A percentile compares a stretch with the other conserved stretches of the same genome.
Conservation (phyloP, 2,329 filamentous ascomycete species). For the Curvularia sp. region DNA sequence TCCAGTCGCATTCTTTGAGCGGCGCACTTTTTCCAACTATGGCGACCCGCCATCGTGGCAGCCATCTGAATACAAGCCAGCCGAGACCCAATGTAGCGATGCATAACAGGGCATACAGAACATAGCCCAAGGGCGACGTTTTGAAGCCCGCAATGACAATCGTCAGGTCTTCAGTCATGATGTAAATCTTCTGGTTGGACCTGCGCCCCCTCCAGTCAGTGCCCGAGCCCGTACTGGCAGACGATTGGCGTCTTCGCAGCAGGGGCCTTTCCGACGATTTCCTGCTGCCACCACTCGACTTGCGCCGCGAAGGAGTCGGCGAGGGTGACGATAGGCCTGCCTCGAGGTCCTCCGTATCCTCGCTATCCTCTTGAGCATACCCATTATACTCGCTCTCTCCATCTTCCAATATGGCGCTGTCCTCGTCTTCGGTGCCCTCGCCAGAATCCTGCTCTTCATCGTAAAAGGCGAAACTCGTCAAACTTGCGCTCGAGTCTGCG, state of each 20-base stretch:
- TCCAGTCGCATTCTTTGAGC: slow-evolving; percentile 82
- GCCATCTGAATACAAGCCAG: slow-evolving; percentile 86
- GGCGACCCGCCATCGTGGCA: slow-evolving; percentile 84
- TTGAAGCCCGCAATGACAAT: slow-evolving; percentile 92
- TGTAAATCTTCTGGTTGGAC: slow-evolving; percentile 88
- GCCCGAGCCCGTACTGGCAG: slow-evolving; percentile 70
- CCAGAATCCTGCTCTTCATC: slow-evolving; percentile 69
- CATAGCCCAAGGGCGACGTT: slow-evolving; percentile 74
- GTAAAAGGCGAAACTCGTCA: slow-evolving; percentile 70
- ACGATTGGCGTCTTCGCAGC: slow-evolving; percentile 75
- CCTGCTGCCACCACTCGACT: slow-evolving; percentile 68
- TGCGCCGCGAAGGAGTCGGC: slow-evolving; percentile 55
- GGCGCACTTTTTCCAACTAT: slow-evolving; percentile 73
- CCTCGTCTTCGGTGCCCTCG: slow-evolving; percentile 39
- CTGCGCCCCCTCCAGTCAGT: slow-evolving; percentile 65
- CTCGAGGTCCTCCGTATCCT: slow-evolving; percentile 60
- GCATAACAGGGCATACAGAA: slow-evolving; percentile 74
- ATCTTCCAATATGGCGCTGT: slow-evolving; percentile 45
- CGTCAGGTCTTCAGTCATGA: slow-evolving; percentile 90
- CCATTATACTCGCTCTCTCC: slow-evolving; percentile 43
- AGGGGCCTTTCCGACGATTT: slow-evolving; percentile 66
- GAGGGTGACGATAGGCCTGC: slow-evolving; percentile 35
- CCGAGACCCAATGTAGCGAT: slow-evolving; percentile 75
- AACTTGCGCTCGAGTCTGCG: slow-evolving; percentile 82
- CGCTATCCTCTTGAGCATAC: slow-evolving; percentile 53